Base-by-base conservation (phyloP, 306 rosid genomes). In the Parietaria judaica region DNA sequence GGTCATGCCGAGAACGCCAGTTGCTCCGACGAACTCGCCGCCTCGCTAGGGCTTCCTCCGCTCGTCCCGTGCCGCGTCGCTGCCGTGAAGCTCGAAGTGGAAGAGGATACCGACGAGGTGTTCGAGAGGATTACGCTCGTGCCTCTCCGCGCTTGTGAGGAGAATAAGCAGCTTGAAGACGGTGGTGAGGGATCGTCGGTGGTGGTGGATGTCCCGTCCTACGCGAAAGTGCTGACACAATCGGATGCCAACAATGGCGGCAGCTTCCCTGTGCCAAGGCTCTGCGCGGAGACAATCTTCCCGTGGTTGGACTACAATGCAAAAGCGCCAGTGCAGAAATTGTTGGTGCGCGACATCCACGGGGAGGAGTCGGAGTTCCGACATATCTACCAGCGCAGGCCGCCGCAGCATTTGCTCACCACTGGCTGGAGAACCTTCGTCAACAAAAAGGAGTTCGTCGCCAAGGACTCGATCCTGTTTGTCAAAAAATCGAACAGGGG, bases 171-270 rank as follows among this genome's bases (percentile, higher is more conserved):
- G 1, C 79, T 64, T 41, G 65, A 14, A 2, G 75, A 70, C 1
- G 64, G 12, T 3, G 92, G 8, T 11, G 64, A 38, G 3, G 39
- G 9, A 13, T 8, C 39, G 3, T 3, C n/a, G n/a, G n/a, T n/a
- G n/a, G n/a, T n/a, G n/a, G n/a, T 14, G 39, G 61, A 56, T 77
- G 61, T 38, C 46, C 76, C 0, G 86, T 88, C 85, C 23, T 92
- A 88, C 51, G 94, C 94, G 1, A 92, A 92, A 79, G 86, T 92
- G 16, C 73, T 92, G 37, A 92, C 99, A 12, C 99, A 88, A 64
- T 92, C 99, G 6, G 99, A 92, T 52, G 95, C 99, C 6, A 92
- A 92, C 79, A 92, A 92, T 61, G 99, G 99, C 45, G 96, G 99
- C 7, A 96, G 99, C 1, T 92, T 92, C 68, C 88, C 99, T 0